These are phyloP conservation scores for Mitragyna speciosa DNA, from an alignment of 257 asterid species.

Conservation along the genomic window DNA sequence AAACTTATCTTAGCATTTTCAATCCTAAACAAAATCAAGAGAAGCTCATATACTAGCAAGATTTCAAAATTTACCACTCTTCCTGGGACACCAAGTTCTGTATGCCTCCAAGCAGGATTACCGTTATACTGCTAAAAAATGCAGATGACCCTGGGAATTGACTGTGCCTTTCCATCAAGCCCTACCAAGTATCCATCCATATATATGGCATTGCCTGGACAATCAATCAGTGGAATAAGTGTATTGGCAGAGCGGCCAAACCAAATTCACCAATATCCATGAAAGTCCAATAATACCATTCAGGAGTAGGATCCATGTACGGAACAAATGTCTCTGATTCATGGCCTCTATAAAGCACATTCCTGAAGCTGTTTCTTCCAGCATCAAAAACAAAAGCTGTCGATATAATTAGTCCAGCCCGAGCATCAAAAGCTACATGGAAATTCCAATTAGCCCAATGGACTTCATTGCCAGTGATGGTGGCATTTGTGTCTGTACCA, in stretches of 20 bases:
- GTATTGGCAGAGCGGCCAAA: conserved; percentile 58
- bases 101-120: conserved; percentile 71
- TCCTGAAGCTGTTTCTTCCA: conserved; percentile 29
- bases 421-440: conserved; percentile 57
- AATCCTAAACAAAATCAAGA: neutral
- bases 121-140: conserved; percentile 53
- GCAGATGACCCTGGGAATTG: conserved; percentile 49
- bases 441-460: conserved; percentile 68
- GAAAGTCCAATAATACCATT: conserved; percentile 68
- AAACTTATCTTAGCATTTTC: neutral
- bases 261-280: conserved; percentile 86
- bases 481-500: conserved; percentile 29
- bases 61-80: conserved; percentile 38
- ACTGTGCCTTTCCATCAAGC: conserved; percentile 44
- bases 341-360: conserved; percentile 63
- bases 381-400: conserved; percentile 51
- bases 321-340: conserved; percentile 83
- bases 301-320: conserved; percentile 66
- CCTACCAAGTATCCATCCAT: conserved; percentile 64
- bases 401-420: conserved; percentile 64
- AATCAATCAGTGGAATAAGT: conserved; percentile 54
- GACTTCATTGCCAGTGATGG: conserved; percentile 41
- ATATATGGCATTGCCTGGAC: conserved; percentile 56
- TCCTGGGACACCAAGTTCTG: conserved; percentile 67
- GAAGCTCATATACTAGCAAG: neutral